Base-by-base conservation (phyloP, 345 rosid genomes). In the Viola odorata region DNA sequence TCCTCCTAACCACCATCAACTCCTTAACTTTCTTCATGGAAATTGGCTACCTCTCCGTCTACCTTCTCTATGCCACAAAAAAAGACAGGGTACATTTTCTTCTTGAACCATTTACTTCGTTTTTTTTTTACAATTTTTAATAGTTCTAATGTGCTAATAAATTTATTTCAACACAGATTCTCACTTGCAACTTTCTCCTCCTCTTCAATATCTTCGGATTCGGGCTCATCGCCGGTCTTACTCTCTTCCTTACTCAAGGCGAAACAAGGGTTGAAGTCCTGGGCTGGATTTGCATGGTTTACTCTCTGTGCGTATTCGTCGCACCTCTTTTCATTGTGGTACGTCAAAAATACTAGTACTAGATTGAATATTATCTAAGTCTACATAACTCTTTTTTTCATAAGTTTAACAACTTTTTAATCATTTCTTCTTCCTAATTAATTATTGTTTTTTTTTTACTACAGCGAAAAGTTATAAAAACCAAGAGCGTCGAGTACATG, bases 251-350 rank as follows among this genome's bases (percentile, higher is more conserved):
- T 1, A 36, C 69, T 12, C 70, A 78, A 15, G 92, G 79, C 1
- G 10, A 13, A 3, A 58, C 32, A 11, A 89, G 95, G 12, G 66
- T 67, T 32, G 14, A 63, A 5, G 63, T 88, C 49, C 77, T 94
- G 13, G 99, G 96, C 47, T 86, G 88, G 80, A 72, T 88, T 38
- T 88, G 97, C 77, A 80, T 94, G 91, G 71, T 71, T 14, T 82
- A 88, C 56, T 65, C 97, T 44, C 64, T 88, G 4, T 39, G 73
- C 53, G 97, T 91, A 1, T 94, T 94, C 45, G 85, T 64, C 15
- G 96, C 99, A 6, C 97, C 99, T 17, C 96, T 91, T 41, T 76
- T 81, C 67, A 86, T 91, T 71, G 62, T 91, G 79, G 99, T 91
- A 58, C 71, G 82, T 2, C 15, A 47, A 9, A 10, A 45, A n/a